These are phyloP conservation scores for Solioccasus polychromus DNA, from an alignment of 768 basidiomycete species.

Conservation along the genomic window DNA sequence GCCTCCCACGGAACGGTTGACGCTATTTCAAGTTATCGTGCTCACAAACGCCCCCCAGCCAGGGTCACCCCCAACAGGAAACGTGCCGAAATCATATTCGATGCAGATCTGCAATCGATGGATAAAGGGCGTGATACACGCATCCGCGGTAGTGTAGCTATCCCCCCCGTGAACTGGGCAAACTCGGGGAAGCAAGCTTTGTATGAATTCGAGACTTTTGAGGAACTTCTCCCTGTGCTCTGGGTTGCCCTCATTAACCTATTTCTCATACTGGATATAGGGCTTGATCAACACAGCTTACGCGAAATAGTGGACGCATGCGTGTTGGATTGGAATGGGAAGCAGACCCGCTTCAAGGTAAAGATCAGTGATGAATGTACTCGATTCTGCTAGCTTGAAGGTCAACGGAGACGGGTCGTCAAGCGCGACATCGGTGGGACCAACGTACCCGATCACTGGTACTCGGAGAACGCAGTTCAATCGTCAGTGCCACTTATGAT, in stretches of 20 bases:
- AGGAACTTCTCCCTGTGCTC: slow-evolving; percentile 33
- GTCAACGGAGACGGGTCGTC: slow-evolving; percentile 56
- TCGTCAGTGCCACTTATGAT: neutral
- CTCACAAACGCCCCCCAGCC: slow-evolving; percentile 41
- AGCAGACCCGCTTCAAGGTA: slow-evolving; percentile 46
- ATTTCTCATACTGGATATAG: slow-evolving; percentile 34
- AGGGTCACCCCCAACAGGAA: slow-evolving; percentile 43
- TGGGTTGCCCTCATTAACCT: slow-evolving; percentile 36
- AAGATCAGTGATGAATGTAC: slow-evolving; percentile 59
- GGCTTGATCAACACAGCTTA: slow-evolving; percentile 48
- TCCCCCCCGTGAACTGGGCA: slow-evolving; percentile 34
- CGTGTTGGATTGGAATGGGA: slow-evolving; percentile 48
- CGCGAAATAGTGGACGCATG: slow-evolving; percentile 58
- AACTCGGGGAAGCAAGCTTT: slow-evolving; percentile 46
- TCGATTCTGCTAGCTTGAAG: slow-evolving; percentile 59
- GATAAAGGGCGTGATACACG: slow-evolving; percentile 55
- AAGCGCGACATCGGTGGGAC: slow-evolving; percentile 52
- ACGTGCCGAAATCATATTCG: slow-evolving; percentile 50
- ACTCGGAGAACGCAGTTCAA: slow-evolving; percentile 33
- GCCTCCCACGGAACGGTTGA: too few relatives aligned
- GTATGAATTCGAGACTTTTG: slow-evolving; percentile 44
- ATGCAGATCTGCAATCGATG: slow-evolving; percentile 42
- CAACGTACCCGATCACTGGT: slow-evolving; percentile 57
- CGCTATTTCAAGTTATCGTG: too few relatives aligned
- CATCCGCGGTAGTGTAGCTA: slow-evolving; percentile 59